Evolutionary conservation across 805 yeast genomes (phyloP).

Genomic region (Cephaloascus albidus): DNA sequence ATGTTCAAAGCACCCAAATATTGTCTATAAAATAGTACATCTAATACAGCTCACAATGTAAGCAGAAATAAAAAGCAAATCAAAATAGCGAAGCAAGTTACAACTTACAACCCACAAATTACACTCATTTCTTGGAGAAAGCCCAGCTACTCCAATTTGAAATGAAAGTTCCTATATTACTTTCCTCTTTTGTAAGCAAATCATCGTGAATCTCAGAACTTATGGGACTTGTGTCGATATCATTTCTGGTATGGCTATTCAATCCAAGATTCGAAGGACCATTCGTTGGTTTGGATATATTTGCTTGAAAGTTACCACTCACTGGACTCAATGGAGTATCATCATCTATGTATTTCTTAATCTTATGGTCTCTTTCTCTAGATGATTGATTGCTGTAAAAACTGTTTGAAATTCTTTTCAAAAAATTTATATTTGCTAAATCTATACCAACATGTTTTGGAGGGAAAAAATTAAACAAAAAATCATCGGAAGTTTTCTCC

Average conservation of each 20-base stretch:
- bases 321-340: not conserved
- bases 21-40: too few species aligned
- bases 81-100: too few species aligned
- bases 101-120: too few species aligned
- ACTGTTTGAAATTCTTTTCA: not conserved
- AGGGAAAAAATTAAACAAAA: conserved; percentile 30
- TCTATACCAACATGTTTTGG: conserved; percentile 25
- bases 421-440: not conserved
- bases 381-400: not conserved
- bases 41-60: too few species aligned
- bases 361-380: not conserved
- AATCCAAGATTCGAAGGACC: not conserved
- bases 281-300: not conserved
- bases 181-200: too few species aligned
- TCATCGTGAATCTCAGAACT: too few species aligned
- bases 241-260: too few species aligned
- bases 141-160: conserved; percentile 1
- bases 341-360: not conserved
- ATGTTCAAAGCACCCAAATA: too few species aligned
- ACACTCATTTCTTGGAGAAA: too few species aligned
- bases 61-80: too few species aligned
- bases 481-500: conserved; percentile 31
- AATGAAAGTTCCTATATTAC: too few species aligned
- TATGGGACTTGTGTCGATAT: too few species aligned
- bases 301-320: not conserved